phyloP scores from a whole-genome alignment of 2,329 filamentous ascomycete species.

The Westerdykella ornata region DNA sequence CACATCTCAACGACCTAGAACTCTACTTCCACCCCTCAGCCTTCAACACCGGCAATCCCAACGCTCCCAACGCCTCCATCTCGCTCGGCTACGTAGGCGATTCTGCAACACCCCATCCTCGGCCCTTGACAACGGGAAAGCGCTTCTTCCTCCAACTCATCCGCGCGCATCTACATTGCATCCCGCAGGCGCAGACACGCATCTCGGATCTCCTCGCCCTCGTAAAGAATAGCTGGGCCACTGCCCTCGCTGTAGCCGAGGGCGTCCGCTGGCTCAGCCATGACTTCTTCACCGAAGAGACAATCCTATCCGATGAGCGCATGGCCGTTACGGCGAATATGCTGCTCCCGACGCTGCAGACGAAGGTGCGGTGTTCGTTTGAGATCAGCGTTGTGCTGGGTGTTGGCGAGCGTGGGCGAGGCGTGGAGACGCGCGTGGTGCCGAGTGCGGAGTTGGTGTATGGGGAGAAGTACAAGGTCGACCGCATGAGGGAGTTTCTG shows the following conservation, averaged over 20 bases:
- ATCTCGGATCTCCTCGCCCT: conserved; percentile 53
- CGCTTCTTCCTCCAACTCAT: conserved; percentile 71
- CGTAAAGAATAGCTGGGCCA: conserved; percentile 61
- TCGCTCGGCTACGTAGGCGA: conserved; percentile 65
- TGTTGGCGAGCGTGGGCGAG: conserved; percentile 22
- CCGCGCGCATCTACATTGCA: conserved; percentile 57
- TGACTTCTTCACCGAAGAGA: conserved; percentile 58
- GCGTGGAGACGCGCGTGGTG: conserved; percentile 50
- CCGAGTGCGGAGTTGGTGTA: conserved; percentile 62
- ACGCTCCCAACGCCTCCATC: conserved; percentile 46
- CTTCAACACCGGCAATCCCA: conserved; percentile 46
- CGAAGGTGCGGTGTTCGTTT: conserved; percentile 60
- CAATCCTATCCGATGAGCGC: conserved; percentile 57
- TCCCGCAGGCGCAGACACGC: conserved; percentile 53
- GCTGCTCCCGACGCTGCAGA: conserved; percentile 58
- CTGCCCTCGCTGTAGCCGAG: conserved; percentile 52
- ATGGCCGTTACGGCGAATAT: conserved; percentile 57
- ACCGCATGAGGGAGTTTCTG: conserved; percentile 68
- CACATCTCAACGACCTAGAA: conserved; percentile 64
- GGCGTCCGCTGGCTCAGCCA: conserved; percentile 57
- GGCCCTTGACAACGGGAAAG: conserved; percentile 57
- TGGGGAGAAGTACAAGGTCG: conserved; percentile 69
- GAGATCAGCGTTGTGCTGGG: conserved; percentile 45
- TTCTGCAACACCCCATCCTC: conserved; percentile 47
- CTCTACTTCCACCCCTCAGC: conserved; percentile 62